Base-by-base conservation (phyloP, 2,329 filamentous ascomycete genomes). In the Alternaria viburni region DNA sequence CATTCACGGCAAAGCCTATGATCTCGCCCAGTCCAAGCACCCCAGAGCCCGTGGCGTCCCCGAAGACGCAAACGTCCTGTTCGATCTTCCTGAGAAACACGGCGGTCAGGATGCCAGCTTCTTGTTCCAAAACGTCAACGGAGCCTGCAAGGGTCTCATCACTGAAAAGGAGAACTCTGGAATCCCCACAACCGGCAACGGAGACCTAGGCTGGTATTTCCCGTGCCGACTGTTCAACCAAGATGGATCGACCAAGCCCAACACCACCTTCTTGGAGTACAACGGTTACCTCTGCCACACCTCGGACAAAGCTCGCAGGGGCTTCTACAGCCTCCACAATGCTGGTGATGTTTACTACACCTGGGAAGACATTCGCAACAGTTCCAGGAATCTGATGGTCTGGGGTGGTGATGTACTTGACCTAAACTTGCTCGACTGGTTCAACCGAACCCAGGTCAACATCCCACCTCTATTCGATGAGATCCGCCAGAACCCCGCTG, bases 51-150 rank as follows among this genome's bases (percentile, higher is more conserved):
- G 89, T 66, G 94, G 94, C 36, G 93, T 99, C 69, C 88, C 91
- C 1, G 78, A 83, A 3, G 87, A 86, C 28, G 85, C 91, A 25
- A 97, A 98, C 74, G 89, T 99, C 23, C 84, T 99, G 13, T 98
- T 89, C 75, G 93, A 97, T 77, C 83, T 97, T n/a, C 86, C 90
- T 1, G 87, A 91, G 70, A 92, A 92, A 75, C 89, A 95, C 72
- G 90, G 90, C 59, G 96, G 94, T n/a, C 87, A 92, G 80, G 96
- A 99, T 77, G 95, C 93, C 61, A 98, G 94, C 76, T 99, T 99
- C 78, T 83, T 99, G 75, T 99, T 99, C 82, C 96, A 99, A 79
- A 97, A 98, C 70, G 96, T 99, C 79, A 99, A 99, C 73, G 96
- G 96, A 51, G 92, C 91, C 66, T 99, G 96, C 86, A 99, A 98